These are phyloP conservation scores for Apium graveolens DNA, from an alignment of 129 eudicot species.

Conservation along the genomic window DNA sequence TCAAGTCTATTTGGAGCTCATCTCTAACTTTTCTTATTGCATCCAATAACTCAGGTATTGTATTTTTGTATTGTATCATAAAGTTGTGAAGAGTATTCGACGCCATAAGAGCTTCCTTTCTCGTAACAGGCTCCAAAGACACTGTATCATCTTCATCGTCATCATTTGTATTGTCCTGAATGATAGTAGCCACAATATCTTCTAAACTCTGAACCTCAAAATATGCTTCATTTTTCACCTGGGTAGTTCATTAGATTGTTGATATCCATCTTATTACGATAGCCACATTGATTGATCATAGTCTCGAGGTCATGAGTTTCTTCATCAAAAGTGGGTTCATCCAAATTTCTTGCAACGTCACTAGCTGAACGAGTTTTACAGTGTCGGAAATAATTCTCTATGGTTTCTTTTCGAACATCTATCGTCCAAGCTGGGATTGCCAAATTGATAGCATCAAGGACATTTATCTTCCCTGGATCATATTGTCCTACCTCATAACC, in stretches of 20 bases:
- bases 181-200: neutral
- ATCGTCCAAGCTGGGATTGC: neutral
- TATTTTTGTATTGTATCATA: no score
- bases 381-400: neutral
- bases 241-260: neutral
- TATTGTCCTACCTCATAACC: no score
- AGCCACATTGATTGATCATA: neutral
- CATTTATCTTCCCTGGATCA: neutral
- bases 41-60: no score
- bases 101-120: neutral
- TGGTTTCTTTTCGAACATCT: neutral
- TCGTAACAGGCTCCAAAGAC: neutral
- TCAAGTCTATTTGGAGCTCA: no score
- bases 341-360: neutral
- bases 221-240: neutral
- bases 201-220: neutral
- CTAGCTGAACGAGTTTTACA: neutral
- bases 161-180: neutral
- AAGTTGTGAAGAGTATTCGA: neutral
- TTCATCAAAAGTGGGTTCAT: neutral
- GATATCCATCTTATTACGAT: slow-evolving; percentile 2
- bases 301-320: neutral
- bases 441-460: neutral
- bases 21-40: no score
- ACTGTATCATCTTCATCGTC: neutral